Percentiles rank a stretch among this genome's conserved stretches.
Conservation (phyloP, 176 grass and related monocot species). For the Bothriochloa decipiens region DNA sequence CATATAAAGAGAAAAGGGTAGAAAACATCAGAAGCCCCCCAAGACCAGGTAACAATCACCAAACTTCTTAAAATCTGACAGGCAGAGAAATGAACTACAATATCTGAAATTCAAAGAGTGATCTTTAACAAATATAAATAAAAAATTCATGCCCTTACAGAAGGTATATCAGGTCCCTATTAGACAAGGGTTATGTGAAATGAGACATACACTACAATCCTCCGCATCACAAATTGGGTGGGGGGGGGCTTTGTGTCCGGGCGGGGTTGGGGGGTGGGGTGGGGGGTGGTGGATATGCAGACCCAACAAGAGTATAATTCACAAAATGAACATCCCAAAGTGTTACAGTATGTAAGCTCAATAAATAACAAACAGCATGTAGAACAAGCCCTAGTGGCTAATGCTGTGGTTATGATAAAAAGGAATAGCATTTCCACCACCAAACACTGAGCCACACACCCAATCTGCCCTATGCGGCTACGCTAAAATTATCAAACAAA, state of each 20-base stretch:
- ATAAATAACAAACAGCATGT: background rate
- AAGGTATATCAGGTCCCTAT: background rate
- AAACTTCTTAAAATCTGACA: background rate
- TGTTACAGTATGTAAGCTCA: background rate
- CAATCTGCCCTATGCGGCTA: background rate
- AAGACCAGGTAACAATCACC: background rate
- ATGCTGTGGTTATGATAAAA: background rate
- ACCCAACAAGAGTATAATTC: background rate
- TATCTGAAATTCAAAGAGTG: background rate
- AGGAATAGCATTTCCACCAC: background rate
- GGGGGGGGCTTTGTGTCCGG: no score
- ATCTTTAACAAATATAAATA: background rate
- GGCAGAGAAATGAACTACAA: slow-evolving; percentile 15
- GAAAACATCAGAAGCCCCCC: background rate
- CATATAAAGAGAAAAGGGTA: background rate
- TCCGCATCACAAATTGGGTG: background rate
- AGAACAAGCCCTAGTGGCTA: background rate
- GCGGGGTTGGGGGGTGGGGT: no score
- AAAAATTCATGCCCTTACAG: background rate
- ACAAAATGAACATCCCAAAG: background rate
- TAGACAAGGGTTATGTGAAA: background rate
- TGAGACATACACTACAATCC: background rate
- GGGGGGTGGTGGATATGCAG: no score
- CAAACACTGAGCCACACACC: background rate
- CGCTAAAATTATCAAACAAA: background rate